A percentile compares a stretch with the other conserved stretches of the same genome.
Conservation (phyloP, 805 yeast genomes). For the Candida boidinii region DNA sequence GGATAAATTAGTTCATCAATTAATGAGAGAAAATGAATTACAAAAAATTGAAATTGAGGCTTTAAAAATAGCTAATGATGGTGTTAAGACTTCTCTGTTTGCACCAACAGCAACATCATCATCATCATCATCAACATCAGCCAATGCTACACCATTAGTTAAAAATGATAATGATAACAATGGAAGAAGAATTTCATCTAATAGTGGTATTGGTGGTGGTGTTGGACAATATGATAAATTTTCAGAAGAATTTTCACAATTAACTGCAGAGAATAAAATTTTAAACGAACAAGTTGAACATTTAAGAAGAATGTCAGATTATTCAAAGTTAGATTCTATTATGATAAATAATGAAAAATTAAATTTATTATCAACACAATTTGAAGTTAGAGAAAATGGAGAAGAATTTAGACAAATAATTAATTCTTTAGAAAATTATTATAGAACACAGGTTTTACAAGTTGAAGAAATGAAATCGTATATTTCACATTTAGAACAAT, state of each 20-base stretch:
- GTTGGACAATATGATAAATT: no score
- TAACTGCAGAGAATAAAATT: conserved; percentile 54
- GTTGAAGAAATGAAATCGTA: conserved; percentile 54
- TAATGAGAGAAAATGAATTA: conserved; percentile 50
- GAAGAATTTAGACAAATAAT: conserved; percentile 30
- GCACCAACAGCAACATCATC: conserved; percentile 1
- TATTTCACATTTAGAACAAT: conserved; percentile 49
- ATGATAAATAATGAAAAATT: conserved; percentile 51
- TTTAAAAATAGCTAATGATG: conserved; percentile 24
- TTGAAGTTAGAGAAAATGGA: conserved; percentile 17
- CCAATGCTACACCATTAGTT: neutral
- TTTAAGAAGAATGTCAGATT: conserved; percentile 51
- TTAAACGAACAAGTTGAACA: conserved; percentile 65
- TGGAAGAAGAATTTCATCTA: conserved; percentile 1
- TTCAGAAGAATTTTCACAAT: conserved; percentile 31
- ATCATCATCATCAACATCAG: neutral
- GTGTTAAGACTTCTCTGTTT: neutral
- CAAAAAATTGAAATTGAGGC: conserved; percentile 45
- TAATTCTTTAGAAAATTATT: conserved; percentile 39
- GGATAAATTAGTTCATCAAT: conserved; percentile 44
- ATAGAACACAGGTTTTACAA: conserved; percentile 38
- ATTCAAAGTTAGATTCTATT: conserved; percentile 24
- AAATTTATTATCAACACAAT: conserved; percentile 48
- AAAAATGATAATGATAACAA: conserved; percentile 1
- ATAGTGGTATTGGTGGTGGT: no score